These are phyloP conservation scores for Diaporthe destruens DNA, from an alignment of 2,329 filamentous ascomycete genomes.

Conservation along the genomic window DNA sequence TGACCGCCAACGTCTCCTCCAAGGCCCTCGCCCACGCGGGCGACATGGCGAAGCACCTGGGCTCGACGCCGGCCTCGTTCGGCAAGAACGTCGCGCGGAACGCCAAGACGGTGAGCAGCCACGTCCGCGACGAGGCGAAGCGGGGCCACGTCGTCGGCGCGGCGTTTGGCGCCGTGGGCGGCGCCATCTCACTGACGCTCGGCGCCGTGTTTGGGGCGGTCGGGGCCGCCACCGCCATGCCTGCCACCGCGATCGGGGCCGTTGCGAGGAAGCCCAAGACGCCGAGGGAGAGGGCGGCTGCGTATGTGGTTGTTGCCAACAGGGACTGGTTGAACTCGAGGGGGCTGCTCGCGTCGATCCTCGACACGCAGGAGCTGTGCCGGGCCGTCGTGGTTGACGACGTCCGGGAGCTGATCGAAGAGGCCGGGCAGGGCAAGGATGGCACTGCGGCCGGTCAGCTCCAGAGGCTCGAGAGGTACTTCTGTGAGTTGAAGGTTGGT, in stretches of 20 bases:
- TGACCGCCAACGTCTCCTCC: conserved; percentile 19
- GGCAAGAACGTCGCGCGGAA: conserved; percentile 54
- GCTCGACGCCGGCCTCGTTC: conserved; percentile 52
- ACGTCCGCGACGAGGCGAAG: conserved; percentile 53
- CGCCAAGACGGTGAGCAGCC: conserved; percentile 53
- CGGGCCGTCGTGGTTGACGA: neutral
- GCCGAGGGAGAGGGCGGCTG: conserved; percentile 55
- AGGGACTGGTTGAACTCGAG: conserved; percentile 57
- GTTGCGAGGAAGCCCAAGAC: conserved; percentile 55
- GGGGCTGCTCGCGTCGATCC: conserved; percentile 53
- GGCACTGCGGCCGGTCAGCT: neutral
- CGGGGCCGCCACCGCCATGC: conserved; percentile 52
- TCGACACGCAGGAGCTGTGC: conserved; percentile 47
- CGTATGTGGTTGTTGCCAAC: conserved; percentile 58
- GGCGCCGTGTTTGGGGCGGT: conserved; percentile 53
- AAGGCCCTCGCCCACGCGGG: conserved; percentile 52
- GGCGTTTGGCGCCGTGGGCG: conserved; percentile 52
- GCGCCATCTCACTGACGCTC: conserved; percentile 55
- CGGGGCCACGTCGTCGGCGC: conserved; percentile 57
- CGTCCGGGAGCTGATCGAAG: neutral
- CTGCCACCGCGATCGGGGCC: conserved; percentile 51
- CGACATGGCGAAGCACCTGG: conserved; percentile 54
- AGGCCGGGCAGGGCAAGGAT: neutral
- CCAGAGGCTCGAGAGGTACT: conserved; percentile 2
- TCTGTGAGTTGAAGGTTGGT: conserved; percentile 14